A percentile compares a stretch with the other conserved stretches of the same genome.
Conservation (phyloP, 257 asterid genomes). For the Ilex asprella region DNA sequence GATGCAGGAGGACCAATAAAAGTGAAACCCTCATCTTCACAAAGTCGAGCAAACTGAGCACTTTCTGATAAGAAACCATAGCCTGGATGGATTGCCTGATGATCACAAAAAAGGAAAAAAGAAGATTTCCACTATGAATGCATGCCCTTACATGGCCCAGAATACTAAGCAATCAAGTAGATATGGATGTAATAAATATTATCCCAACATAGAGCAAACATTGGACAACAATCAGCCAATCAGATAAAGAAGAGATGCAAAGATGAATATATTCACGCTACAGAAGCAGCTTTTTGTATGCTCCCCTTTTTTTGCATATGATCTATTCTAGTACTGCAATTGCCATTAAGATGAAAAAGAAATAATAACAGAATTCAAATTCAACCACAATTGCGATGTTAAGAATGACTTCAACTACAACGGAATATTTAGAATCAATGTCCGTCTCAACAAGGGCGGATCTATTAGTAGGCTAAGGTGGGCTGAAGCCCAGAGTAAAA, state of each 20-base stretch:
- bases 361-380: no score
- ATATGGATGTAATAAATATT: neutral
- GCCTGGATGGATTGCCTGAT: constrained; percentile 98
- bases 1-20: constrained; percentile 98
- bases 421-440: no score
- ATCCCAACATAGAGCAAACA: neutral
- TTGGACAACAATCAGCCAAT: neutral
- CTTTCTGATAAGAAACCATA: constrained; percentile 98
- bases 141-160: neutral
- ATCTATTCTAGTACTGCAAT: no score
- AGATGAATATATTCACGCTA: neutral
- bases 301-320: no score
- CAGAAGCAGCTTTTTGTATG: no score
- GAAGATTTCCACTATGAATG: constrained; percentile 3
- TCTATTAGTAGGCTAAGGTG: no score
- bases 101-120: constrained; percentile 40
- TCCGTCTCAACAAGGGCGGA: no score
- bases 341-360: no score
- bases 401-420: no score
- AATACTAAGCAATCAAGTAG: neutral
- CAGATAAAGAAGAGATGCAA: neutral
- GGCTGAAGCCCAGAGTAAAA: no score
- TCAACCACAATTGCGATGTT: no score
- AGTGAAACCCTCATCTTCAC: constrained; percentile 69
- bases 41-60: constrained; percentile 84